A percentile compares a stretch with the other conserved stretches of the same genome.
Evolutionary conservation across 2,329 filamentous ascomycete species (phyloP).

Genomic region (Hypoxylon sp.): DNA sequence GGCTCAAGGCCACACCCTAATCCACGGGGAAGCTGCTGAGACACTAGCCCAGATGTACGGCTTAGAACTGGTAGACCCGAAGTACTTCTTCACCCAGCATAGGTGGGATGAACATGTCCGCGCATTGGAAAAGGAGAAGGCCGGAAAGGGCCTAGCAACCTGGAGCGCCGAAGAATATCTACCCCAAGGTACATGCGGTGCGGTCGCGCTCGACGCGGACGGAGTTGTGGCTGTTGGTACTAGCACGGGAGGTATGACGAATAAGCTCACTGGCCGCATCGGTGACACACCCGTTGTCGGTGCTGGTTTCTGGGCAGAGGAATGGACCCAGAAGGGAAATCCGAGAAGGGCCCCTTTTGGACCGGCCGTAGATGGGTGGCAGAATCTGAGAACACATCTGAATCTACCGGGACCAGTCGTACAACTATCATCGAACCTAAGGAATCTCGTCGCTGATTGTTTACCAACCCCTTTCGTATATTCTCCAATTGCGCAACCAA

Average conservation of each 20-base stretch:
- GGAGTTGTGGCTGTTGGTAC: slow-evolving; percentile 80
- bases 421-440: slow-evolving; percentile 61
- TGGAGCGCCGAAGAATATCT: slow-evolving; percentile 78
- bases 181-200: slow-evolving; percentile 87
- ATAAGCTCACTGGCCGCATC: slow-evolving; percentile 87
- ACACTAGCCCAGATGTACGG: slow-evolving; percentile 77
- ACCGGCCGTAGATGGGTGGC: slow-evolving; percentile 40
- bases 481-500: slow-evolving; percentile 49
- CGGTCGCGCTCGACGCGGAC: slow-evolving; percentile 82
- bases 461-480: slow-evolving; percentile 66
- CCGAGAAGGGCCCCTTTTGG: slow-evolving; percentile 46
- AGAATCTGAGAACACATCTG: slow-evolving; percentile 35
- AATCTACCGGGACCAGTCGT: slow-evolving; percentile 55
- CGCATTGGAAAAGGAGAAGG: slow-evolving; percentile 67
- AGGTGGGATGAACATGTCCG: slow-evolving; percentile 83
- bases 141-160: slow-evolving; percentile 58
- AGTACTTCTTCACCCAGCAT: slow-evolving; percentile 84
- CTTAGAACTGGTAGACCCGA: slow-evolving; percentile 76
- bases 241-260: slow-evolving; percentile 84
- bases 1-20: slow-evolving; percentile 78
- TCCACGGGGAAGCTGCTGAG: slow-evolving; percentile 79
- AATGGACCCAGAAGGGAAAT: slow-evolving; percentile 74
- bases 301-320: slow-evolving; percentile 91
- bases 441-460: slow-evolving; percentile 71
- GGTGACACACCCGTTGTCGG: slow-evolving; percentile 89